Evolutionary conservation across 257 asterid species (phyloP).

Genomic region (Solanum clarkiae): DNA sequence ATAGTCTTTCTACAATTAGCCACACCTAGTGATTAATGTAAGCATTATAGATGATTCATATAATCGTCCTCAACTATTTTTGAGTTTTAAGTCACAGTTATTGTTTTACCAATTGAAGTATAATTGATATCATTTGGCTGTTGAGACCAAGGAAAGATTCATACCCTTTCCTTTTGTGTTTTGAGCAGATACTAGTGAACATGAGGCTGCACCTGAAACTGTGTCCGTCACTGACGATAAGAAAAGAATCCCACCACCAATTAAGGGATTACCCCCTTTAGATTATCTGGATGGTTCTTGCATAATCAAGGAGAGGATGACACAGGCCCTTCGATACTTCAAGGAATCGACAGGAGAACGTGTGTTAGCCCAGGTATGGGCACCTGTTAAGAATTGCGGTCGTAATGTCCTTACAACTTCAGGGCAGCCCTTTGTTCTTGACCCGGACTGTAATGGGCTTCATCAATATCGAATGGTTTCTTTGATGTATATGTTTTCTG

Average conservation of each 20-base stretch:
- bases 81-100: not conserved
- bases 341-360: slow-evolving; percentile 69
- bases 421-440: slow-evolving; percentile 89
- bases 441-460: slow-evolving; percentile 71
- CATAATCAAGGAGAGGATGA: slow-evolving; percentile 76
- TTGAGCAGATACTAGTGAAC: slow-evolving; percentile 30
- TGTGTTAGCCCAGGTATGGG: slow-evolving; percentile 92
- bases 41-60: not conserved
- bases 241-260: slow-evolving; percentile 36
- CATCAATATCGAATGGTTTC: slow-evolving; percentile 83
- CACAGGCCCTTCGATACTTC: slow-evolving; percentile 82
- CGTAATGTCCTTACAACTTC: slow-evolving; percentile 78
- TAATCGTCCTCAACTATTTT: not conserved
- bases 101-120: not conserved
- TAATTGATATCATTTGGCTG: not conserved
- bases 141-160: not conserved
- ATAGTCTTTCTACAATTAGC: not conserved
- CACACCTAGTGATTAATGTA: not conserved
- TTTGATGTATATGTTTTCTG: slow-evolving; percentile 55
- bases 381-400: slow-evolving; percentile 69
- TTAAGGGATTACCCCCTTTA: slow-evolving; percentile 30
- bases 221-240: slow-evolving; percentile 37
- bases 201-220: slow-evolving; percentile 27
- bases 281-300: slow-evolving; percentile 55
- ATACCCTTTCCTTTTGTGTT: slow-evolving; percentile 3